Conservation (phyloP, 176 grass and related monocot genomes). For the Chrysopogon serrulatus region DNA sequence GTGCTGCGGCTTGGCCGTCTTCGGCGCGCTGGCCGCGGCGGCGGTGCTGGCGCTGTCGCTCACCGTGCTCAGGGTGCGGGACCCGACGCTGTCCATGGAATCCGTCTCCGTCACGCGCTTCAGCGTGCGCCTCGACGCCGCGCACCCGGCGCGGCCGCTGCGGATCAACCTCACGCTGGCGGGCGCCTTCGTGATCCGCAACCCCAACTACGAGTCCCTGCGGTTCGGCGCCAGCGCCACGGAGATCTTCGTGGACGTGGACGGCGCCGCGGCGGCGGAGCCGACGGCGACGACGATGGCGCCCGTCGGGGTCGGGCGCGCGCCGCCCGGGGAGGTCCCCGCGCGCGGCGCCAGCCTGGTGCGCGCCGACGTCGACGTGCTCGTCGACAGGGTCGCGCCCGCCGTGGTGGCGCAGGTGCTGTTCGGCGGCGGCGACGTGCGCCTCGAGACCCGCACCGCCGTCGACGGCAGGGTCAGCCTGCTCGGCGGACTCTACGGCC, state of each 20-base stretch:
- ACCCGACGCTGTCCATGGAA: slow-evolving; percentile 52
- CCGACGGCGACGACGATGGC: background rate
- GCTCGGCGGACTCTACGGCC: slow-evolving; percentile 34
- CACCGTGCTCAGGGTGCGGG: slow-evolving; percentile 50
- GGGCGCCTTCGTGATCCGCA: slow-evolving; percentile 38
- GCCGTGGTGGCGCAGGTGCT: slow-evolving; percentile 29
- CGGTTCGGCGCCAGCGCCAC: slow-evolving; percentile 45
- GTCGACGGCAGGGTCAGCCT: slow-evolving; percentile 40
- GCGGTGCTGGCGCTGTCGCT: slow-evolving; percentile 42
- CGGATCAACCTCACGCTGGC: slow-evolving; percentile 47
- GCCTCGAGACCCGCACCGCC: slow-evolving; percentile 24
- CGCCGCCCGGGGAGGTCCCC: slow-evolving; percentile 27
- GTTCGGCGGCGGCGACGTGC: slow-evolving; percentile 33
- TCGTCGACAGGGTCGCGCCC: slow-evolving; percentile 25
- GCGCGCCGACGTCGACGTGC: slow-evolving; percentile 19
- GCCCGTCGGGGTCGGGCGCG: slow-evolving; percentile 34
- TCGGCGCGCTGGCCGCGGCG: slow-evolving; percentile 23
- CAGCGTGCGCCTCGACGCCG: background rate
- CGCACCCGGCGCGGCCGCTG: background rate
- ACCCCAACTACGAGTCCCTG: slow-evolving; percentile 58
- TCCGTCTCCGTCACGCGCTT: slow-evolving; percentile 11
- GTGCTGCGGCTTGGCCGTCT: slow-evolving; percentile 24
- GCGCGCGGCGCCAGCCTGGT: slow-evolving; percentile 21
- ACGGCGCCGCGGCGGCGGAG: background rate
- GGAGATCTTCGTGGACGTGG: slow-evolving; percentile 37